phyloP scores from a whole-genome alignment of 2,329 filamentous ascomycete species.

The Ascochyta pisi region DNA sequence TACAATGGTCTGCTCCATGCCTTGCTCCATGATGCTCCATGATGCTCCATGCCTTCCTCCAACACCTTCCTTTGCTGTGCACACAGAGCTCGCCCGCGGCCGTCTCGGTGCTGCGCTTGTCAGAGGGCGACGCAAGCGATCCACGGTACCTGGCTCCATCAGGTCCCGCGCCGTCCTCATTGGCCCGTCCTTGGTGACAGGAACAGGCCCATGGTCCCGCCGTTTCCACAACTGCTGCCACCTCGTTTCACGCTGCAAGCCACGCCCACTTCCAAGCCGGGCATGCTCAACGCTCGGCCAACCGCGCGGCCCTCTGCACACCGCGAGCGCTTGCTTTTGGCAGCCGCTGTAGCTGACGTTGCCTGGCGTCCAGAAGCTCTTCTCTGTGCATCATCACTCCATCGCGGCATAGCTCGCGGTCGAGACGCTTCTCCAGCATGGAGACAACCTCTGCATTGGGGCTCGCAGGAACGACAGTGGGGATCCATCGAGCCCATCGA shows the following conservation, averaged over 20 bases:
- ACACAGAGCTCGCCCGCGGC: neutral
- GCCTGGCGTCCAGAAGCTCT: constrained; percentile 3
- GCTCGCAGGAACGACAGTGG: constrained; percentile 5
- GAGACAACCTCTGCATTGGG: neutral
- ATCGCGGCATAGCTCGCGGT: constrained; percentile 10
- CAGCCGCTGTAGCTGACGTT: constrained; percentile 16
- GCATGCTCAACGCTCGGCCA: constrained; percentile 10
- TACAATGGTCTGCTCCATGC: no score
- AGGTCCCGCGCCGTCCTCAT: neutral
- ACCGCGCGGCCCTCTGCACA: constrained; percentile 17
- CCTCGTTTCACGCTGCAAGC: constrained; percentile 17
- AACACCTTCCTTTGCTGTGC: no score
- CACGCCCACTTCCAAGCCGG: constrained; percentile 13
- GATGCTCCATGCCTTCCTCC: no score
- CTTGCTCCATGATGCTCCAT: no score
- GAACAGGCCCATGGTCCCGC: neutral
- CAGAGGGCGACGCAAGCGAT: constrained; percentile 11
- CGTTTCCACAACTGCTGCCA: constrained; percentile 7
- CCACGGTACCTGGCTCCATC: constrained; percentile 5
- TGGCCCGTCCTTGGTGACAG: neutral
- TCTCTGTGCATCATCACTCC: constrained; percentile 5
- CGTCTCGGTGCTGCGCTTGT: constrained; percentile 7
- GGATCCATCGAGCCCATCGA: neutral
- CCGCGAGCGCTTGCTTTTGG: constrained; percentile 16
- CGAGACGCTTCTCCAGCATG: constrained; percentile 13